phyloP scores from a whole-genome alignment of 2,329 filamentous ascomycete species.

The Xylaria sp. region DNA sequence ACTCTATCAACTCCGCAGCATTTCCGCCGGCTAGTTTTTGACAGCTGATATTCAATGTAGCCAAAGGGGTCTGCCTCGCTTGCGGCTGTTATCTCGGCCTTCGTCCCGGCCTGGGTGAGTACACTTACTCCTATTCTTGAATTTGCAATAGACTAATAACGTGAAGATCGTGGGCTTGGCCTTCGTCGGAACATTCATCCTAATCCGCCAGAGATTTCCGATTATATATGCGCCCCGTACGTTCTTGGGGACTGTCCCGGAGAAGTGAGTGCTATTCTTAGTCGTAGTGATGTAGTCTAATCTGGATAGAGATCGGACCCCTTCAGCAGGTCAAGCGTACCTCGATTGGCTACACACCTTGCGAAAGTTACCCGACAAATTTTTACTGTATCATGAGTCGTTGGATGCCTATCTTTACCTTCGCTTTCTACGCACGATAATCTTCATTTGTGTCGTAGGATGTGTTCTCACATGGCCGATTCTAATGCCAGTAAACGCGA shows the following conservation, averaged over 20 bases:
- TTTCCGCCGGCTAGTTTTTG: neutral
- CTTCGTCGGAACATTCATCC: conserved; percentile 38
- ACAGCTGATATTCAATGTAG: conserved; percentile 25
- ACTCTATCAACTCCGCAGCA: neutral
- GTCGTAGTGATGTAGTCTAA: conserved; percentile 16
- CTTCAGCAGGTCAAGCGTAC: conserved; percentile 30
- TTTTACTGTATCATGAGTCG: conserved; percentile 83
- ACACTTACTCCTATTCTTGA: neutral
- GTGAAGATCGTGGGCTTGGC: conserved; percentile 34
- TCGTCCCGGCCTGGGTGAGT: conserved; percentile 41
- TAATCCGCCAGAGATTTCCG: conserved; percentile 36
- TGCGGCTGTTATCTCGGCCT: conserved; percentile 38
- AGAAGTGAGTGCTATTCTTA: conserved; percentile 33
- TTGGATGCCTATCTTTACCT: conserved; percentile 89
- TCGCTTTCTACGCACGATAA: conserved; percentile 79
- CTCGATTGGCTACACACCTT: conserved; percentile 39
- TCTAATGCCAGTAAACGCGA: conserved; percentile 82
- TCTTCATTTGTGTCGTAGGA: conserved; percentile 80
- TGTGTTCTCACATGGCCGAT: conserved; percentile 84
- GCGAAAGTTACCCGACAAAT: conserved; percentile 69
- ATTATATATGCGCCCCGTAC: conserved; percentile 41
- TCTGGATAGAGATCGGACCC: conserved; percentile 37
- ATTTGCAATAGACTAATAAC: conserved; percentile 21
- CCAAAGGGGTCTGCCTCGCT: conserved; percentile 39
- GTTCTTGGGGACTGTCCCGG: conserved; percentile 38